phyloP scores from a whole-genome alignment of 2,329 filamentous ascomycete species.

The Claviceps sp. region DNA sequence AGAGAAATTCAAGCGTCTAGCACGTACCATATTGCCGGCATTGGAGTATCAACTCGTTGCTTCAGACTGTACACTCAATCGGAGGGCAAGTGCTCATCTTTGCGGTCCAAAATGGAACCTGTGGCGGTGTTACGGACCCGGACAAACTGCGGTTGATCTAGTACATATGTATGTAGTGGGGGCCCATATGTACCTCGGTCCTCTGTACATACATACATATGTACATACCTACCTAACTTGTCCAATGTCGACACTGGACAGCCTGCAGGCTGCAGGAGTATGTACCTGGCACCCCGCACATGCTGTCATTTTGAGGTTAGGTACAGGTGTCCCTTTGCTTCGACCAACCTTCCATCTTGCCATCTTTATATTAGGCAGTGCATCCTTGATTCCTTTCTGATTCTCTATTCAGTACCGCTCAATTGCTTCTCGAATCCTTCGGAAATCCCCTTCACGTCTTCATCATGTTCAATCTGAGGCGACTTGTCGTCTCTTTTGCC shows the following conservation, averaged over 20 bases:
- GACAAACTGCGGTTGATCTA: constrained; percentile 15
- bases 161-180: too few species aligned
- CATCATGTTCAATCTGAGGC: constrained; percentile 60
- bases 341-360: background rate
- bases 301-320: background rate
- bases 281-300: too few species aligned
- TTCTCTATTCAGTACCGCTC: background rate
- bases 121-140: constrained; percentile 4
- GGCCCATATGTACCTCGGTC: background rate
- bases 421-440: background rate
- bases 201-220: too few species aligned
- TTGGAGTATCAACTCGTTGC: background rate
- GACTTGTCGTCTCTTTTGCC: constrained; percentile 56
- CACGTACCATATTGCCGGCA: constrained; percentile 2
- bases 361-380: constrained; percentile 5
- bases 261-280: too few species aligned
- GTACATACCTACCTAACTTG: too few species aligned
- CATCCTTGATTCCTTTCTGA: background rate
- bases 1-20: background rate
- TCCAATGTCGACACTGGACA: too few species aligned
- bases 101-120: background rate
- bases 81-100: background rate
- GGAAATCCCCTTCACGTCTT: background rate
- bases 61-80: background rate
- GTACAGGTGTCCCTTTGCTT: constrained; percentile 10